These are phyloP conservation scores for Ceratocystis albifundus DNA, from an alignment of 2,329 filamentous ascomycete genomes.

Conservation along the genomic window DNA sequence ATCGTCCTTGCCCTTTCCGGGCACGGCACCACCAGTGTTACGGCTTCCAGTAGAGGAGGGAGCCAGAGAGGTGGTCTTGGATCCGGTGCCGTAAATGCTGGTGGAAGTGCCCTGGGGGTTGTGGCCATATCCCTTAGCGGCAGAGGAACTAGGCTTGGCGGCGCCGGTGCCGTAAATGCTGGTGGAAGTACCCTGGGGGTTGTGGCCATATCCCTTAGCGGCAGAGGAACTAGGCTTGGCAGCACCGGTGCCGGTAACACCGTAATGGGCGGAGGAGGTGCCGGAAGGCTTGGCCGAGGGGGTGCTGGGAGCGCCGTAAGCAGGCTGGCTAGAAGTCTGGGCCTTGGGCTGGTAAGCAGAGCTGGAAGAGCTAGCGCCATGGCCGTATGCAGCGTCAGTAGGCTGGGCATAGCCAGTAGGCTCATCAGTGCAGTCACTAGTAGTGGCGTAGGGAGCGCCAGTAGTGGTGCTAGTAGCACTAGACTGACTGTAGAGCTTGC, in stretches of 20 bases:
- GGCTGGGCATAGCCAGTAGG: background rate
- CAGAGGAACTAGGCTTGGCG: background rate
- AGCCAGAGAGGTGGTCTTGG: slow-evolving; percentile 1
- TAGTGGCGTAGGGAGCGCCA: background rate
- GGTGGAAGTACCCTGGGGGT: background rate
- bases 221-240: background rate
- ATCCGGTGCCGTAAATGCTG: background rate
- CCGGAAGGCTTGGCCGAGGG: background rate
- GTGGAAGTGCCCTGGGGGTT: background rate
- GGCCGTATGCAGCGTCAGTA: background rate
- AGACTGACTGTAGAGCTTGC: background rate
- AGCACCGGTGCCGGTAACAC: background rate
- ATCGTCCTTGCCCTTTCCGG: slow-evolving; percentile 6
- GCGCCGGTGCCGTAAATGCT: background rate
- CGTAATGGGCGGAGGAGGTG: background rate
- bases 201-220: background rate
- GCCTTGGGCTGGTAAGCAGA: background rate
- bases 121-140: background rate
- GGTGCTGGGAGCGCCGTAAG: background rate
- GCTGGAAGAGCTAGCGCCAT: slow-evolving; percentile 2
- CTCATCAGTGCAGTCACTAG: background rate
- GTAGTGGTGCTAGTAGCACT: background rate
- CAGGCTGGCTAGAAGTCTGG: background rate
- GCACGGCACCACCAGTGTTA: background rate
- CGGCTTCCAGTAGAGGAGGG: slow-evolving; percentile 3